Conservation (phyloP, 306 rosid species). For the Elaeagnus macrophylla region DNA sequence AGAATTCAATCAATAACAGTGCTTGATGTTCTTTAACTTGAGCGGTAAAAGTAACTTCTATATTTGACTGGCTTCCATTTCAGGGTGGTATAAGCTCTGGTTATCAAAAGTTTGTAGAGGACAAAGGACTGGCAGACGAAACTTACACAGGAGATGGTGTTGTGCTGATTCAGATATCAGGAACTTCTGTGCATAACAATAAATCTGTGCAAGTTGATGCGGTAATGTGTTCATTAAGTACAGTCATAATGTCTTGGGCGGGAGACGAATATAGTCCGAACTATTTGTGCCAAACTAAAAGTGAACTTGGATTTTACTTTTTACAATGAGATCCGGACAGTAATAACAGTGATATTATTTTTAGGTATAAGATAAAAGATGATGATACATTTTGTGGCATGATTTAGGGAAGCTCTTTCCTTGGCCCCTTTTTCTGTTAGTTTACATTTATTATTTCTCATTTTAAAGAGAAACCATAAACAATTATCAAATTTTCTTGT, state of each 20-base stretch:
- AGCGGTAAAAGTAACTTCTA: slow-evolving; percentile 5
- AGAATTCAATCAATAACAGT: neutral
- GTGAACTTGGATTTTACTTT: too few relatives aligned
- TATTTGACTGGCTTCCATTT: slow-evolving; percentile 25
- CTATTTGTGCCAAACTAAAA: too few relatives aligned
- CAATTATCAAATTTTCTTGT: too few relatives aligned
- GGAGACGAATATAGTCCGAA: too few relatives aligned
- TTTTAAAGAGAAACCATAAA: too few relatives aligned
- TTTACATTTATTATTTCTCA: too few relatives aligned
- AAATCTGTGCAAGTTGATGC: slow-evolving; percentile 86
- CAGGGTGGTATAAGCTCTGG: slow-evolving; percentile 97
- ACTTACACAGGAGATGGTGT: slow-evolving; percentile 58
- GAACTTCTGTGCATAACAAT: slow-evolving; percentile 71
- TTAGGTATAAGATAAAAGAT: too few relatives aligned
- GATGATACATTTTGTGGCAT: too few relatives aligned
- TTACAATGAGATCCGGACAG: too few relatives aligned
- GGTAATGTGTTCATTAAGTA: slow-evolving; percentile 43
- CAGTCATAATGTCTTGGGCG: neutral
- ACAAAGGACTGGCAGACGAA: slow-evolving; percentile 72
- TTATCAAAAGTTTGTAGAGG: slow-evolving; percentile 56
- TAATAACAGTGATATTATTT: too few relatives aligned
- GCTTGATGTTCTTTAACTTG: slow-evolving; percentile 11
- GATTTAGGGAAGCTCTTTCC: too few relatives aligned
- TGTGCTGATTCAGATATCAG: slow-evolving; percentile 76
- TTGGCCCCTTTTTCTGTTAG: too few relatives aligned